Percentiles rank a stretch among this genome's conserved stretches.
phyloP scores from a whole-genome alignment of 345 rosid genomes.

The Xanthoceras sorbifolium region DNA sequence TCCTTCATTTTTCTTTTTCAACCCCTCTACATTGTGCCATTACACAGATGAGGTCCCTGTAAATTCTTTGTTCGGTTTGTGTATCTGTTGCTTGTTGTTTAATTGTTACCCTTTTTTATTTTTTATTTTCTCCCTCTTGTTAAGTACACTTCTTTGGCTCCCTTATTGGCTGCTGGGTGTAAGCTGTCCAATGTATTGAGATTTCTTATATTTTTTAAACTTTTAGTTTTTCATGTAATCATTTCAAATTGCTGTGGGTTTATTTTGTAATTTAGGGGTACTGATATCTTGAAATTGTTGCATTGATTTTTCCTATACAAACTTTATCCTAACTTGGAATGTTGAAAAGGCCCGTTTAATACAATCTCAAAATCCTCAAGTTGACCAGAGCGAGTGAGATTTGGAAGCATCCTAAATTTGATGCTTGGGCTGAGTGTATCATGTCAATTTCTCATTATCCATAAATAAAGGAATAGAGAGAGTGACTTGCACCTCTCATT shows the following conservation, averaged over 20 bases:
- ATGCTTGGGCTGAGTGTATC: no score
- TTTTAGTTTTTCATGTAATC: not conserved
- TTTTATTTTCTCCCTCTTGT: not conserved
- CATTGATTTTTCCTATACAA: not conserved
- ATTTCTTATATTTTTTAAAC: conserved; percentile 1
- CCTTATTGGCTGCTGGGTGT: conserved; percentile 6
- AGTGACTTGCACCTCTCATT: no score
- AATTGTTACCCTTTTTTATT: not conserved
- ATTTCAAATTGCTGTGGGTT: not conserved
- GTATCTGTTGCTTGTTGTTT: conserved; percentile 18
- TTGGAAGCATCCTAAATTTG: no score
- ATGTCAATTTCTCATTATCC: no score
- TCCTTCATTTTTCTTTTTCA: conserved; percentile 4
- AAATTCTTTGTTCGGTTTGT: conserved; percentile 28
- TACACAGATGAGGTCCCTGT: conserved; percentile 29
- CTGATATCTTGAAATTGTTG: not conserved
- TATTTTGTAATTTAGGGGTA: conserved; percentile 8
- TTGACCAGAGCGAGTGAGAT: no score
- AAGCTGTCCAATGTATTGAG: conserved; percentile 24
- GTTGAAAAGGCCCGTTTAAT: no score
- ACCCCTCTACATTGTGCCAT: conserved; percentile 32
- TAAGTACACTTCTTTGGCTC: not conserved
- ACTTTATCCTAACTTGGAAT: no score
- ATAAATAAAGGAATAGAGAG: no score
- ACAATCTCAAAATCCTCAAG: no score